A percentile compares a stretch with the other conserved stretches of the same genome.
These are phyloP conservation scores for Vararia minispora DNA, from an alignment of 768 basidiomycete species.

Conservation along the genomic window DNA sequence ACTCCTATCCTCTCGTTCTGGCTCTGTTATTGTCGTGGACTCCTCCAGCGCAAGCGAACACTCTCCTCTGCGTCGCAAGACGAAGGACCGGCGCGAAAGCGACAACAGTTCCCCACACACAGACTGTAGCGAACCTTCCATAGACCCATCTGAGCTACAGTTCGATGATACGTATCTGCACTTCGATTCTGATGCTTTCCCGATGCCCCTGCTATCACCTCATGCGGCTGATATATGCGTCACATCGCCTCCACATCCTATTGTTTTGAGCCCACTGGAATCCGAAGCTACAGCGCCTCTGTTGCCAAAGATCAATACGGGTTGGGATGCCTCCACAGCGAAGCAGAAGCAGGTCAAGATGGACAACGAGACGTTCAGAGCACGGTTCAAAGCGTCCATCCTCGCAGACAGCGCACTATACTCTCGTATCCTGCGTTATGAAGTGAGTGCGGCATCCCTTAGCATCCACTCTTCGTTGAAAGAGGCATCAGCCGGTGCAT, in stretches of 20 bases:
- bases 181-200: conserved; percentile 20
- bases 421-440: conserved; percentile 50
- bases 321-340: not conserved
- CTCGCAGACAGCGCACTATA: conserved; percentile 35
- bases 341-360: conserved; percentile 2
- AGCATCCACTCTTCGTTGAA: not conserved
- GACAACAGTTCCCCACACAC: too few species aligned
- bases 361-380: conserved; percentile 30
- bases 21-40: conserved; percentile 1
- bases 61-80: conserved; percentile 14
- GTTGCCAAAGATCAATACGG: too few species aligned
- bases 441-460: conserved; percentile 44
- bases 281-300: too few species aligned
- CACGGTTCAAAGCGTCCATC: conserved; percentile 30
- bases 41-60: conserved; percentile 22
- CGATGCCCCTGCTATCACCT: not conserved
- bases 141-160: not conserved
- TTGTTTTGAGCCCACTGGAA: too few species aligned
- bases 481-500: conserved; percentile 37
- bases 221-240: too few species aligned
- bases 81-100: too few species aligned
- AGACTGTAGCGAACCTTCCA: conserved; percentile 1
- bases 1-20: conserved; percentile 1
- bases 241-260: too few species aligned
- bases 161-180: conserved; percentile 24